These are phyloP conservation scores for Hibiscus syriacus DNA, from an alignment of 345 rosid genomes.

Conservation along the genomic window DNA sequence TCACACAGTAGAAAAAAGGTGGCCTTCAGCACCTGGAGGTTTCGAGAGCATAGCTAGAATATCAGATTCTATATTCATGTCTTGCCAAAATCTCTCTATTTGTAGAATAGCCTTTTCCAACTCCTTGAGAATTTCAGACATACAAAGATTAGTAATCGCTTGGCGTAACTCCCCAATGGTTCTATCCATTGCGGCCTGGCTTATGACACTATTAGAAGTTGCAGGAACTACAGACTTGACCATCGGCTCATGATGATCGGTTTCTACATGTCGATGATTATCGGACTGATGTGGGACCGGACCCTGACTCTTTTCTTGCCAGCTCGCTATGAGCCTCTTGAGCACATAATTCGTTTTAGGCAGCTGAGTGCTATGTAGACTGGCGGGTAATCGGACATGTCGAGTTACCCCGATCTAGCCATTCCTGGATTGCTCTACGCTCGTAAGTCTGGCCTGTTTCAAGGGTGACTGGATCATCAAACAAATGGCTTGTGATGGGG, in stretches of 20 bases:
- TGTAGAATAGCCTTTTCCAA: conserved; percentile 56
- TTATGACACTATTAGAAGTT: conserved; percentile 42
- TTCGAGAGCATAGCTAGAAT: conserved; percentile 42
- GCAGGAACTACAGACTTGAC: conserved; percentile 23
- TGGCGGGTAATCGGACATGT: conserved; percentile 71
- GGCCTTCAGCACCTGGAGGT: conserved; percentile 39
- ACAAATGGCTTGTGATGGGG: conserved; percentile 53
- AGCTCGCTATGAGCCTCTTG: conserved; percentile 57
- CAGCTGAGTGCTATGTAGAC: conserved; percentile 39
- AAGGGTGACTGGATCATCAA: conserved; percentile 60
- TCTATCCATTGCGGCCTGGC: conserved; percentile 41
- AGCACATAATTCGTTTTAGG: conserved; percentile 66
- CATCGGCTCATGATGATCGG: conserved; percentile 16
- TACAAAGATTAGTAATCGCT: conserved; percentile 44
- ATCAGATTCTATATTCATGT: conserved; percentile 30
- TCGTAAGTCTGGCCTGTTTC: conserved; percentile 83
- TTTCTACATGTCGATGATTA: conserved; percentile 13
- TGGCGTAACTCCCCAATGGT: conserved; percentile 35
- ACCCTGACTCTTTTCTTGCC: conserved; percentile 45
- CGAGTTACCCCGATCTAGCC: conserved; percentile 61
- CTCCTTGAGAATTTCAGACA: conserved; percentile 47
- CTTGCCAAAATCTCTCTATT: conserved; percentile 52
- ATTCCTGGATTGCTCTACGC: conserved; percentile 56
- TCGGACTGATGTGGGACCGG: conserved; percentile 13
- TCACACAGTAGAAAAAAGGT: conserved; percentile 54